Evolutionary conservation across 495 filamentous ascomycete species (phyloP).

Genomic region (Cenococcum geophilum): DNA sequence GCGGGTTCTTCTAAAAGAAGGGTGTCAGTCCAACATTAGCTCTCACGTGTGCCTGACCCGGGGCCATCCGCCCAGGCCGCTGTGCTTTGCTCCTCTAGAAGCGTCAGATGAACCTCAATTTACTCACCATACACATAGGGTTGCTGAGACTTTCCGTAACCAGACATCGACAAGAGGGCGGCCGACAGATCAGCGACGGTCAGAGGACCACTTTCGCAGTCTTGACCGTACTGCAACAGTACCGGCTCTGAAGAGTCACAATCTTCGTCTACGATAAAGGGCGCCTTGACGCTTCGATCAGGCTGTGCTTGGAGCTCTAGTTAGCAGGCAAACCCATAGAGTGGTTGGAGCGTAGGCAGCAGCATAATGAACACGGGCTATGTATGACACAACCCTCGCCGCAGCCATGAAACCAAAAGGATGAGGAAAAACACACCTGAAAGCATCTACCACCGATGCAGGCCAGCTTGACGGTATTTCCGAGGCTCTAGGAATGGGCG

Average conservation of each 20-base stretch:
- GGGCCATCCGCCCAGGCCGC: constrained; percentile 27
- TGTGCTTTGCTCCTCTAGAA: constrained; percentile 22
- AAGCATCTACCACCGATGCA: constrained; percentile 27
- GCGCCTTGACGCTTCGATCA: constrained; percentile 26
- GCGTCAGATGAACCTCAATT: constrained; percentile 30
- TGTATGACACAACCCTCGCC: constrained; percentile 12
- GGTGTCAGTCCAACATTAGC: constrained; percentile 33
- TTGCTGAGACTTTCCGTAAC: constrained; percentile 47
- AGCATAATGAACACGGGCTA: constrained; percentile 24
- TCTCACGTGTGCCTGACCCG: constrained; percentile 30
- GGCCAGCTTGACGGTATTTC: constrained; percentile 35
- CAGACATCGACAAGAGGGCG: constrained; percentile 49
- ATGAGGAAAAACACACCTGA: constrained; percentile 27
- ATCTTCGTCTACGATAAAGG: constrained; percentile 26
- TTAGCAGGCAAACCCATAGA: constrained; percentile 27
- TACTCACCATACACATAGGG: constrained; percentile 46
- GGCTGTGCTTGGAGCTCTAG: constrained; percentile 16
- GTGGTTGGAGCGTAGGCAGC: constrained; percentile 26
- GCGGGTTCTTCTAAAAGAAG: constrained; percentile 31
- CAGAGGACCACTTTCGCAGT: constrained; percentile 28
- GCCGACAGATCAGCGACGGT: constrained; percentile 25
- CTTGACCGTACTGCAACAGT: constrained; percentile 29
- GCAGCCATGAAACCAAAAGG: constrained; percentile 9
- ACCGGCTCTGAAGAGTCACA: constrained; percentile 18
- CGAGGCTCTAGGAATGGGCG: constrained; percentile 8